A percentile compares a stretch with the other conserved stretches of the same genome.
These are phyloP conservation scores for Entophlyctis helioformis DNA, from an alignment of 192 early-diverging fungal species.

Conservation along the genomic window DNA sequence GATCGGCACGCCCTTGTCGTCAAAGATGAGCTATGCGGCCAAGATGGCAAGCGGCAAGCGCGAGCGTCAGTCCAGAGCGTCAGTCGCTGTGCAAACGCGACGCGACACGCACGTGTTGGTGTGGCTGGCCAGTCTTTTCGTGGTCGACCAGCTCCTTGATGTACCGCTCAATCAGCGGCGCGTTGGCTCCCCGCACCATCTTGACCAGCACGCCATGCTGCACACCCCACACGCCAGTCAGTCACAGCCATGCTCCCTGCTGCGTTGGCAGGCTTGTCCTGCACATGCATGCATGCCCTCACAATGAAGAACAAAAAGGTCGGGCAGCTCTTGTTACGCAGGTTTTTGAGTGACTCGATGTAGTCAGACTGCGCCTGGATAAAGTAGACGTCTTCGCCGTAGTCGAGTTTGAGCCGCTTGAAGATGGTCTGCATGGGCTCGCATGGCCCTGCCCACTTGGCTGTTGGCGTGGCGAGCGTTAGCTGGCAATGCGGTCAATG, in stretches of 20 bases:
- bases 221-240: not conserved
- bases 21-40: slow-evolving; percentile 2
- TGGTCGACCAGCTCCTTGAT: slow-evolving; percentile 44
- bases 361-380: slow-evolving; percentile 34
- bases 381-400: slow-evolving; percentile 26
- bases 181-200: slow-evolving; percentile 44
- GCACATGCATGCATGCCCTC: too few species aligned
- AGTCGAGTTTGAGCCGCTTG: slow-evolving; percentile 45
- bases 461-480: slow-evolving; percentile 8
- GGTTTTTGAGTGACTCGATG: slow-evolving; percentile 26
- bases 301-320: slow-evolving; percentile 44
- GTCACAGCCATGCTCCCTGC: too few species aligned
- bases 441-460: slow-evolving; percentile 49
- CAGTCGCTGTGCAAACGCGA: too few species aligned
- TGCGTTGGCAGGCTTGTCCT: too few species aligned
- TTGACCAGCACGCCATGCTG: slow-evolving; percentile 41
- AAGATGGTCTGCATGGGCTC: slow-evolving; percentile 47
- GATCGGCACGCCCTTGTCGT: too few species aligned
- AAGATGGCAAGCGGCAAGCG: not conserved
- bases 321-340: slow-evolving; percentile 48
- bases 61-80: not conserved
- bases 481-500: not conserved
- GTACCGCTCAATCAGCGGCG: slow-evolving; percentile 37
- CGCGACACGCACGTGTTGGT: slow-evolving; percentile 16
- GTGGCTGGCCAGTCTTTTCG: slow-evolving; percentile 18